Base-by-base conservation (phyloP, 768 basidiomycete genomes). In the Dendrothele bispora region DNA sequence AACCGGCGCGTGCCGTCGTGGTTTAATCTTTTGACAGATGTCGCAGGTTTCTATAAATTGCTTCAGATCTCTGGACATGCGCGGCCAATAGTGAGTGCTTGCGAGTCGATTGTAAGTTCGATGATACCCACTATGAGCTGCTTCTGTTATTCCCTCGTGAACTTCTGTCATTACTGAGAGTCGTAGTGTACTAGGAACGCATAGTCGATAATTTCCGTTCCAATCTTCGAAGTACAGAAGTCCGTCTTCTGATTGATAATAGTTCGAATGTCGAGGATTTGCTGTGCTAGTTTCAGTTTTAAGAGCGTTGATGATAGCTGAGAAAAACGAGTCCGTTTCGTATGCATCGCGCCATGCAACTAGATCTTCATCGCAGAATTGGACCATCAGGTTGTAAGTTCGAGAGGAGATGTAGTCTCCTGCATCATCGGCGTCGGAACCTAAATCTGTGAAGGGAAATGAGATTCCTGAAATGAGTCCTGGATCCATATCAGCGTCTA, bases 11-110 rank as follows among this genome's bases (percentile, higher is more conserved):
- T 39, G 14, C 14, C 38, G 12, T 14, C 20, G 14, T 20, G 20
- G 14, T 21, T 39, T 39, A 21, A 39, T 39, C 20, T 43, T 43
- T 22, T 43, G 41, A 20, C 41, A 43, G 20, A 43, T 43, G 41
- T 43, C 41, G 26, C 61, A 65, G 0, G 60, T 40, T 3, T 26
- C 17, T 2, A 30, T 21, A 35, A 26, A 43, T 8, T 8, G 12
- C 39, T 48, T 28, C 15, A 41, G 11, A 48, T 48, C 46, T 24
- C 38, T 10, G n/a, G 38, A 43, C 40, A 48, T 42, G 12, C 22
- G 17, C 38, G 40, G 21, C 46, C 46, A 48, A 22, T 43, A 48
- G 38, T 20, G 28, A 8, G 17, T 27, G 8, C 14, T 15, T 11
- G 15, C 26, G 11, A 46, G 28, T 10, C 32, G 15, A n/a, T 21